Evolutionary conservation across 257 asterid species (phyloP), one percentile per base, ranked within the genome.

Genomic region (Ilex aquifolium): DNA sequence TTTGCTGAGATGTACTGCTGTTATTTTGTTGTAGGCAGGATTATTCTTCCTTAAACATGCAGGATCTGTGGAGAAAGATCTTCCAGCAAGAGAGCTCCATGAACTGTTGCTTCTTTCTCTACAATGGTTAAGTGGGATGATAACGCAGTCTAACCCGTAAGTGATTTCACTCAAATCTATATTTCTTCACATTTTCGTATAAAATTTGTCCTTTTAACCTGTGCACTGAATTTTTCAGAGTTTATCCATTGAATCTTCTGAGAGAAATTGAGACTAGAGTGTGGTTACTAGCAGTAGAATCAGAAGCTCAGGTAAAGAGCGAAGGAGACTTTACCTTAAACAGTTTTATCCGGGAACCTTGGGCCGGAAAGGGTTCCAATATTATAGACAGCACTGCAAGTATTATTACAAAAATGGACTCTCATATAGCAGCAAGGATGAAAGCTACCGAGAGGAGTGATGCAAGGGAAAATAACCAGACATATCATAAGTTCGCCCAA

Each of bases 211-310:
- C 21, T 30, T 31, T 46, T 42, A 58, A 61, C 53, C 40, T 58
- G 66, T 62, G 42, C 67, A 54, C 42, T 61, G 63, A 59, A 58
- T 71, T 63, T 74, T 58, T 49, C 85, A 93, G 99, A 76, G 83
- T 83, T 71, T 93, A 85, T 74, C 95, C 99, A 2, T 72, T 90
- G 69, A 86, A 85, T 76, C 94, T 87, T 77, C 87, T 93, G 61
- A 90, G 96, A 10, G 99, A 93, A 80, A 87, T 93, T 57, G 99
- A 93, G 82, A 93, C 97, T 52, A 82, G 92, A 77, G 97, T 90
- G 66, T 93, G 99, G 99, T 91, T 93, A 74, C 79, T 93, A 80
- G 99, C 96, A 59, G 97, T 93, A 61, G 99, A 93, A 72, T 85
- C 96, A 8, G 99, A 93, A 75, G 80, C 91, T 69, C 99, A 82